These are phyloP conservation scores for Conringia planisiliqua DNA, from an alignment of 345 rosid genomes.

Conservation along the genomic window DNA sequence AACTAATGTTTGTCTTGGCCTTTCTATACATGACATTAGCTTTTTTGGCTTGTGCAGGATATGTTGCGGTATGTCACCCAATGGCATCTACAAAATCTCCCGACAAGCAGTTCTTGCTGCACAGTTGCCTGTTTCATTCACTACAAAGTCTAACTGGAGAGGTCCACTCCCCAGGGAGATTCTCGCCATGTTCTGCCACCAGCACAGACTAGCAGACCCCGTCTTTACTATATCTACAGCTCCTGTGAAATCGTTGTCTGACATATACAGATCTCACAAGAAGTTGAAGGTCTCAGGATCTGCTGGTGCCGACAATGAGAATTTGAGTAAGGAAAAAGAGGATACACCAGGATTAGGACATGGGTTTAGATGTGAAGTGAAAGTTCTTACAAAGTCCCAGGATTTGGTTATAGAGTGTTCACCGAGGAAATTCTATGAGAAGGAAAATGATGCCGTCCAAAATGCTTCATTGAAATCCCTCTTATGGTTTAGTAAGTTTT, in stretches of 20 bases:
- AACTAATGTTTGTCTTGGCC: background rate
- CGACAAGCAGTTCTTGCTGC: conserved; percentile 68
- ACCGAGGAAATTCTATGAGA: conserved; percentile 55
- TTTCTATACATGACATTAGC: background rate
- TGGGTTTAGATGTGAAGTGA: conserved; percentile 60
- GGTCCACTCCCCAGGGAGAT: conserved; percentile 83
- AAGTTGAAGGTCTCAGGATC: conserved; percentile 45
- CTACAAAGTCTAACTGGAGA: conserved; percentile 79
- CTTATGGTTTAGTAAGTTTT: conserved; percentile 60
- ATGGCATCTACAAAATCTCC: conserved; percentile 78
- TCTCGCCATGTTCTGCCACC: conserved; percentile 72
- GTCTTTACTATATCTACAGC: conserved; percentile 37
- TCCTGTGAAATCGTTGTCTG: conserved; percentile 44
- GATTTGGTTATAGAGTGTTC: conserved; percentile 65
- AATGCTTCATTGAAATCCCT: conserved; percentile 73
- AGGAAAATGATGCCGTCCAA: conserved; percentile 70
- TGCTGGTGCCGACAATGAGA: conserved; percentile 22
- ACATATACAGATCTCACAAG: conserved; percentile 49
- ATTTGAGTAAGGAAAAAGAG: conserved; percentile 17
- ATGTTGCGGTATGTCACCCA: conserved; percentile 64
- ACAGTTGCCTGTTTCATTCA: conserved; percentile 62
- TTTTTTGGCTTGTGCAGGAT: conserved; percentile 43
- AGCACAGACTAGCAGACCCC: conserved; percentile 79
- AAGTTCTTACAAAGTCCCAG: conserved; percentile 58
- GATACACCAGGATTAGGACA: conserved; percentile 33